Base-by-base conservation (phyloP, 2,329 filamentous ascomycete species). In the Sarocladium brachiariae region DNA sequence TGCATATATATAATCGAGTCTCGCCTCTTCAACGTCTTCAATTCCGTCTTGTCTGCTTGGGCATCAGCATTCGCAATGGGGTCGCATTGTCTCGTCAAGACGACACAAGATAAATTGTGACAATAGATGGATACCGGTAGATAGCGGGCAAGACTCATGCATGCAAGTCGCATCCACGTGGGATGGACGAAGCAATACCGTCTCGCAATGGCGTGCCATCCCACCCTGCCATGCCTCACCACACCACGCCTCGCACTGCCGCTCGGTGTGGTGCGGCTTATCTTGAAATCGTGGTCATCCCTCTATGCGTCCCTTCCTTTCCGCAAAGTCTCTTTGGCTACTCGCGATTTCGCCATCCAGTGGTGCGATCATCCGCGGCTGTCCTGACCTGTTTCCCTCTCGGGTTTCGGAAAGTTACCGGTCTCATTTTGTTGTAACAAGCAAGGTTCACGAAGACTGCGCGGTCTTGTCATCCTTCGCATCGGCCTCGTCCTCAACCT, bases 401-500 rank as follows among this genome's bases (percentile, higher is more conserved):
- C 5, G 5, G 6, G 33, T 10, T 6, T 45, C 30, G 39, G 39
- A 11, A 27, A 14, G 21, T 30, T 9, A 16, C 14, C 9, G 5
- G 25, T 16, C 16, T n/a, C n/a, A 8, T 31, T 31, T 47, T 16
- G 43, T 31, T 18, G 6, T 21, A 14, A 13, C 43, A 33, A 18
- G 16, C 21, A 4, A 19, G 24, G 25, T 4, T 47, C 43, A 47
- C n/a, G 43, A 47, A 3, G 43, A 47, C 4, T 52, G 34, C 25
- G 51, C 53, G 49, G 54, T 51, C 24, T 48, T 41, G 18, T 11
- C 27, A 2, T 59, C 58, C 10, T 60, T 58, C 1, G 47, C 51
- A 34, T 62, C 61, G 1, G 52, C 58, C 4, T 63, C 63, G 3
- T 60, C 62, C 0, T 57, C 66, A 9, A 62, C 70, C 27, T 63